These are phyloP conservation scores for Boeremia exigua DNA, from an alignment of 2,329 filamentous ascomycete species.

Conservation along the genomic window DNA sequence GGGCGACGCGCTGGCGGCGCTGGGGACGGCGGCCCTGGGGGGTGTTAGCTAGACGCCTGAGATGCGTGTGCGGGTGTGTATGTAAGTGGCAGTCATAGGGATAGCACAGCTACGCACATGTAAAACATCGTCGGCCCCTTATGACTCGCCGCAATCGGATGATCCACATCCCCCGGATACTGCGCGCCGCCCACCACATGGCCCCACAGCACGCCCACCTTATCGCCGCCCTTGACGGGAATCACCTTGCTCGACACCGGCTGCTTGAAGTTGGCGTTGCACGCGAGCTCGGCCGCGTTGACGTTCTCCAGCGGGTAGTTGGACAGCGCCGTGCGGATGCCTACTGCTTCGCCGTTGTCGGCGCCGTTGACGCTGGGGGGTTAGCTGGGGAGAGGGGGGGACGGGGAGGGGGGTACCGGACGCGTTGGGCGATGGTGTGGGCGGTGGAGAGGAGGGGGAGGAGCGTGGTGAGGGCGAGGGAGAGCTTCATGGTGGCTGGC, in stretches of 20 bases:
- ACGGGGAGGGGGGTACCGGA: conserved; percentile 31
- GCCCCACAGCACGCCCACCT: conserved; percentile 60
- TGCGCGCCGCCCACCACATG: conserved; percentile 63
- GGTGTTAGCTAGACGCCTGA: background rate
- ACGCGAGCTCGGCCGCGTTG: conserved; percentile 55
- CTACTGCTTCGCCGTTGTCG: conserved; percentile 58
- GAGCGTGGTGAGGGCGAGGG: conserved; percentile 30
- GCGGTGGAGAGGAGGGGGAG: conserved; percentile 45
- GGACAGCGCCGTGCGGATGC: conserved; percentile 57
- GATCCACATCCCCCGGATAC: conserved; percentile 52
- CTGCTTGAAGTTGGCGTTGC: conserved; percentile 52
- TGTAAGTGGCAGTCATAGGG: too few species aligned
- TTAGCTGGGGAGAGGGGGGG: background rate
- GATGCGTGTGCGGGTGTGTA: too few species aligned
- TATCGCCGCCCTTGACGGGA: conserved; percentile 58
- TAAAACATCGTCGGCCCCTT: conserved; percentile 53
- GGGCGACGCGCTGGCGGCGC: conserved; percentile 46
- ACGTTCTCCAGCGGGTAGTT: conserved; percentile 61
- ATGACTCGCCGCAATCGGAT: conserved; percentile 58
- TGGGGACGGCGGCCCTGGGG: conserved; percentile 48
- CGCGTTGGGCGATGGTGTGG: conserved; percentile 55
- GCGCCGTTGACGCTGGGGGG: conserved; percentile 33
- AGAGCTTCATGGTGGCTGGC: conserved; percentile 37
- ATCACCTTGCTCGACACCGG: conserved; percentile 51
- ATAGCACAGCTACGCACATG: conserved; percentile 29